Percentiles rank a stretch among this genome's conserved stretches.
Conservation (phyloP, 768 basidiomycete genomes). For the Antrodiella citrinella region DNA sequence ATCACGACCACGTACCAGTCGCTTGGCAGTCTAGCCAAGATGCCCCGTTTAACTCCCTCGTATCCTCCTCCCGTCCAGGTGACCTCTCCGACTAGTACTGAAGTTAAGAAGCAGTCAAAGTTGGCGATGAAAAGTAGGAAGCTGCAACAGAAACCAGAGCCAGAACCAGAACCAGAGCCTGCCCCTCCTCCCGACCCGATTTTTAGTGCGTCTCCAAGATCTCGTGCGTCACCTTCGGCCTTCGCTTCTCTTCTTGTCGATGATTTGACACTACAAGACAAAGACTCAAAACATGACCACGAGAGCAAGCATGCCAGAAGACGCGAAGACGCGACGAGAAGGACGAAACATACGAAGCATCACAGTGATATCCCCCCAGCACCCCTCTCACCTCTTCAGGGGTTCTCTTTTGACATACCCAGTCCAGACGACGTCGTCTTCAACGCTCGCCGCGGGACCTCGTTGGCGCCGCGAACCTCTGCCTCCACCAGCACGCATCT, state of each 20-base stretch:
- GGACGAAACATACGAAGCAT: constrained; percentile 9
- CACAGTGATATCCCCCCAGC: constrained; percentile 28
- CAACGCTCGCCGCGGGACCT: constrained; percentile 70
- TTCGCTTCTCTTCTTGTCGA: constrained; percentile 51
- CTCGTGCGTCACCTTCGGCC: constrained; percentile 66
- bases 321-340: constrained; percentile 15
- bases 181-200: constrained; percentile 15
- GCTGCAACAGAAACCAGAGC: constrained; percentile 37
- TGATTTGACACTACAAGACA: constrained; percentile 30
- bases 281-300: constrained; percentile 5
- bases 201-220: constrained; percentile 45
- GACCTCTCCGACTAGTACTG: constrained; percentile 16
- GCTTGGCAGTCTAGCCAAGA: constrained; percentile 46
- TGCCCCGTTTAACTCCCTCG: constrained; percentile 15
- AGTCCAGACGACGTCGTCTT: constrained; percentile 91
- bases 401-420: constrained; percentile 70
- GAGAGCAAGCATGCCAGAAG: constrained; percentile 6
- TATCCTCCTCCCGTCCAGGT: constrained; percentile 11
- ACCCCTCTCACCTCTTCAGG: constrained; percentile 23
- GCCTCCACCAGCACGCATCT: constrained; percentile 10
- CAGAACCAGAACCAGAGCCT: constrained; percentile 33
- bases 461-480: constrained; percentile 34
- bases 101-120: constrained; percentile 58
- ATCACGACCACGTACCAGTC: constrained; percentile 79
- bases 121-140: constrained; percentile 68